A percentile compares a stretch with the other conserved stretches of the same genome.
Conservation (phyloP, 768 basidiomycete genomes). For the Russula lepida region DNA sequence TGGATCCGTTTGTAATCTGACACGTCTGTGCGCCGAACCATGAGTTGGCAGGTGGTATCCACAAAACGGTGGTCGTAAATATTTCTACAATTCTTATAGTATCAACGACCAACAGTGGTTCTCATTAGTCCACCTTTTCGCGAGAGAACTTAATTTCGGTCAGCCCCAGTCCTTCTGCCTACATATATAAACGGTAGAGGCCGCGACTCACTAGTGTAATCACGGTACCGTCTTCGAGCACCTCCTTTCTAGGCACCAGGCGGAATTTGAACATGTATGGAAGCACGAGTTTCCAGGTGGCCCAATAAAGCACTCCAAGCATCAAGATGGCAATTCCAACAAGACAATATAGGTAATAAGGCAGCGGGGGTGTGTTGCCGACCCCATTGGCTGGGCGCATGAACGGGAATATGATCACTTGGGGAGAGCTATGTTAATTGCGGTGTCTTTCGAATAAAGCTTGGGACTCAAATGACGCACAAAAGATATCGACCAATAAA, state of each 20-base stretch:
- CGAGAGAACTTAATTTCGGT: slow-evolving; percentile 2
- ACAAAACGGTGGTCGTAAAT: neutral
- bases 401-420: slow-evolving; percentile 50
- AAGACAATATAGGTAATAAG: slow-evolving; percentile 52
- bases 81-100: neutral
- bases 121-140: slow-evolving; percentile 3
- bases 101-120: neutral
- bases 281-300: slow-evolving; percentile 41
- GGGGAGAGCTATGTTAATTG: neutral
- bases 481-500: slow-evolving; percentile 41
- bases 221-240: slow-evolving; percentile 44
- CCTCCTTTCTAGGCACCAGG: slow-evolving; percentile 42
- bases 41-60: neutral
- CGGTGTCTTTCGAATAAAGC: neutral
- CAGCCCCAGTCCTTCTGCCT: neutral
- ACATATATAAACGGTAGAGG: neutral
- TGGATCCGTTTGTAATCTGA: neutral
- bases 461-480: slow-evolving; percentile 32
- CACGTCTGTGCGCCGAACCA: neutral
- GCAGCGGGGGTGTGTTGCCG: slow-evolving; percentile 52
- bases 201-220: slow-evolving; percentile 39
- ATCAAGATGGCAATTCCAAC: slow-evolving; percentile 44
- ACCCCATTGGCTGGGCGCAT: slow-evolving; percentile 43
- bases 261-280: slow-evolving; percentile 42
- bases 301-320: slow-evolving; percentile 46